Base-by-base conservation (phyloP, 495 filamentous ascomycete genomes). In the Tetracladium setigerum region DNA sequence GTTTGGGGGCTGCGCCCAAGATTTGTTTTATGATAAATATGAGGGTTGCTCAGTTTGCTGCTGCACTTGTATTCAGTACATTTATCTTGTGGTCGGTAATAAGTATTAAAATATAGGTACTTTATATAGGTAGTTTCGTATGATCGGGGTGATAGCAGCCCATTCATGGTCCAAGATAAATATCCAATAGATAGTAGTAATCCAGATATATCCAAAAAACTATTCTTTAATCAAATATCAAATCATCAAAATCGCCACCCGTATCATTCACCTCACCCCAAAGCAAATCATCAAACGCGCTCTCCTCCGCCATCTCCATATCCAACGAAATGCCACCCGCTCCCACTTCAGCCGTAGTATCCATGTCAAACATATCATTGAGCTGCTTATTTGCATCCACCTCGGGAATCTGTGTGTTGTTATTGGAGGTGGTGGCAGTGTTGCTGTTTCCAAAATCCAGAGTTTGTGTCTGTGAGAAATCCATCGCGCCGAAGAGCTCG, bases 221-320 rank as follows among this genome's bases (percentile, higher is more conserved):
- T 27, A 27, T 3, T 27, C 7, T 7, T 27, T 7, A 27, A 27
- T 27, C 7, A 7, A 27, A 27, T 7, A 27, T 27, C 31, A 35
- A 37, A 42, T 37, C 46, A 40, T 19, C 36, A 14, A 30, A 30
- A 22, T 38, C 22, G 13, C 22, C 27, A 13, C 16, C n/a, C 13
- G 18, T 41, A 22, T 46, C 55, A 34, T 31, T 32, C 8, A 22
- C 53, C 8, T 24, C 36, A 13, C 5, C 34, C 31, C 47, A 46
- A 32, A 55, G 47, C 16, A 55, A 45, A 31, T 61, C 54, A 18
- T 60, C 47, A 38, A 61, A 61, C 5, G 17, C n/a, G 34, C 45
- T 55, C 16, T 53, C 49, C 10, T 52, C 50, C 1, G 39, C 43
- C 16, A 44, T 39, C 33, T 35, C 43, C 18, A 49, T 32, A 49